Evolutionary conservation across 2,329 filamentous ascomycete species (phyloP).

Genomic region (Trichoderma guizhouense): DNA sequence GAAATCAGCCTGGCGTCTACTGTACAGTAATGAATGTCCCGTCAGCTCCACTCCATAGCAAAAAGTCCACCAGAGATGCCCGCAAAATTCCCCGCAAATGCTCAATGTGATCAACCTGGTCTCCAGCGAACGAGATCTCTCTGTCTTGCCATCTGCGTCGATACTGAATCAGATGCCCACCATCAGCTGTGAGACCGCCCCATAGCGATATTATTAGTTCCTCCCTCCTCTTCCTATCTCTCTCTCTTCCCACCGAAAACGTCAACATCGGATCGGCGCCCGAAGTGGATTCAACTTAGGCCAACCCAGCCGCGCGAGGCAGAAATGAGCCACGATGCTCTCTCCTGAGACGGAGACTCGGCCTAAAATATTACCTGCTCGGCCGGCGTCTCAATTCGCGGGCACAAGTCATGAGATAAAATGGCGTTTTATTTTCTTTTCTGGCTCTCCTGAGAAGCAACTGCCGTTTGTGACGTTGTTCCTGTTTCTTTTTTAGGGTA

Average conservation of each 20-base stretch:
- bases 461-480: background rate
- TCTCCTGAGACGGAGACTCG: background rate
- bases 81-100: background rate
- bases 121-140: background rate
- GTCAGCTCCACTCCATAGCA: background rate
- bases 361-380: constrained; percentile 1
- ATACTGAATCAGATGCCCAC: background rate
- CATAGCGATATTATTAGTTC: background rate
- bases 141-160: background rate
- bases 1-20: background rate
- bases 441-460: background rate
- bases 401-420: background rate
- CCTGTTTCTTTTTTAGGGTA: background rate
- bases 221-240: background rate
- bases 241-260: background rate
- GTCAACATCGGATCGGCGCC: background rate
- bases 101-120: background rate
- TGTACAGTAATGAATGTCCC: background rate
- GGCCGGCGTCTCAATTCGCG: background rate
- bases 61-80: background rate
- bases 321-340: background rate
- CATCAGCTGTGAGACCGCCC: background rate
- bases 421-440: background rate
- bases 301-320: background rate
- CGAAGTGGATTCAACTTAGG: background rate